A percentile compares a stretch with the other conserved stretches of the same genome.
Evolutionary conservation across 805 yeast species (phyloP).

Genomic region (Ogataea minuta): DNA sequence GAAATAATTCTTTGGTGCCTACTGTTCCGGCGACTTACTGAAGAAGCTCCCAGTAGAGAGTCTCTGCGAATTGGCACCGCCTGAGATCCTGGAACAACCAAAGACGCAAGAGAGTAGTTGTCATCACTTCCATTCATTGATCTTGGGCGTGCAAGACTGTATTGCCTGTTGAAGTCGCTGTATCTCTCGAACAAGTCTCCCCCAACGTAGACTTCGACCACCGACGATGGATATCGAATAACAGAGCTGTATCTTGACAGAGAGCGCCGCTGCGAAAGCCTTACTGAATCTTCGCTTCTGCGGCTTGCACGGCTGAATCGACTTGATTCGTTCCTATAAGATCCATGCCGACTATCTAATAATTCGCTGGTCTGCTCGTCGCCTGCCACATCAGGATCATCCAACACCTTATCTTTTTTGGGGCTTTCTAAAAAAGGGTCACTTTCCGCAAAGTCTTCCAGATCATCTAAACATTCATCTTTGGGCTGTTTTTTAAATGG

Average conservation of each 20-base stretch:
- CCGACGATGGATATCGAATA: conserved; percentile 21
- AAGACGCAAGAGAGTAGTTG: conserved; percentile 22
- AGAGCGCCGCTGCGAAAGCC: conserved; percentile 6
- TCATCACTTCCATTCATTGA: conserved; percentile 18
- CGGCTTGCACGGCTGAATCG: conserved; percentile 4
- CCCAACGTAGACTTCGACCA: conserved; percentile 24
- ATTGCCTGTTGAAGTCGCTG: conserved; percentile 14
- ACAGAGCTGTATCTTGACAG: conserved; percentile 19
- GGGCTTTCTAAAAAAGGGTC: neutral
- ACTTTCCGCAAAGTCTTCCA: neutral
- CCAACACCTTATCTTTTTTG: neutral
- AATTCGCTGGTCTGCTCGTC: too few species aligned
- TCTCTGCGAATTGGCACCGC: conserved; percentile 28
- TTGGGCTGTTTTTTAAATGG: conserved; percentile 14
- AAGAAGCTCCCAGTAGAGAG: conserved; percentile 7
- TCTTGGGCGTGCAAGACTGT: conserved; percentile 23
- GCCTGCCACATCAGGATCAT: neutral
- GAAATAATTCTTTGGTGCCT: neutral
- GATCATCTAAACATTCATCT: neutral
- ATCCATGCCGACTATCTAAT: neutral
- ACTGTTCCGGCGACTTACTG: conserved; percentile 2
- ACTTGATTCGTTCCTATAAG: neutral
- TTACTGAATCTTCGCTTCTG: conserved; percentile 2
- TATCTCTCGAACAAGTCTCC: conserved; percentile 17
- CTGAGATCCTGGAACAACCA: conserved; percentile 21